Evolutionary conservation across 768 basidiomycete genomes (phyloP).

Genomic region (Russula brevipes): DNA sequence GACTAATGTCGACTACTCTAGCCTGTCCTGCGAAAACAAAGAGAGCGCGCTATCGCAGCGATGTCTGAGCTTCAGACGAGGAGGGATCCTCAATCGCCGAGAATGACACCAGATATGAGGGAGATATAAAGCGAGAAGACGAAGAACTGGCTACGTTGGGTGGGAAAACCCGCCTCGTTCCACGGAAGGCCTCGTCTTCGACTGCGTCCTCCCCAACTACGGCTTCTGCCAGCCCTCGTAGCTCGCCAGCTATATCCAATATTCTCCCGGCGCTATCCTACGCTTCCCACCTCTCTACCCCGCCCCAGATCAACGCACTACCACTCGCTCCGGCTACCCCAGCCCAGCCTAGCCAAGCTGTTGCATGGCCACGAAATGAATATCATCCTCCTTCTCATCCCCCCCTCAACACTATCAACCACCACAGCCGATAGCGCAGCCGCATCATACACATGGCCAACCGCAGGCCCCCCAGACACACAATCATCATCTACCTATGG

Average conservation of each 20-base stretch:
- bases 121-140: constrained; percentile 50
- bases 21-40: constrained; percentile 59
- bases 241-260: constrained; percentile 24
- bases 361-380: constrained; percentile 12
- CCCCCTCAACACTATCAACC: constrained; percentile 9
- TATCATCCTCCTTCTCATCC: constrained; percentile 2
- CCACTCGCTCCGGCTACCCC: neutral
- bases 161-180: constrained; percentile 58
- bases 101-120: constrained; percentile 21
- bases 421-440: neutral
- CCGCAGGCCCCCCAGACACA: constrained; percentile 7
- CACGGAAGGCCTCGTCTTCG: constrained; percentile 41
- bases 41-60: constrained; percentile 41
- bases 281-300: constrained; percentile 42
- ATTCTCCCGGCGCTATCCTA: constrained; percentile 37
- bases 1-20: constrained; percentile 27
- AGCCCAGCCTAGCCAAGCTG: constrained; percentile 1
- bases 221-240: constrained; percentile 34
- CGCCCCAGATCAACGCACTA: constrained; percentile 32
- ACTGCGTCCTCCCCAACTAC: constrained; percentile 33
- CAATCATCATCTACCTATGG: constrained; percentile 16
- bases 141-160: constrained; percentile 58
- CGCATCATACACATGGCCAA: constrained; percentile 13
- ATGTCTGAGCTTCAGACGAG: constrained; percentile 35
- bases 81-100: constrained; percentile 32